A percentile compares a stretch with the other conserved stretches of the same genome.
Conservation (phyloP, 208 protist species). For the Leishmania aethiopica region DNA sequence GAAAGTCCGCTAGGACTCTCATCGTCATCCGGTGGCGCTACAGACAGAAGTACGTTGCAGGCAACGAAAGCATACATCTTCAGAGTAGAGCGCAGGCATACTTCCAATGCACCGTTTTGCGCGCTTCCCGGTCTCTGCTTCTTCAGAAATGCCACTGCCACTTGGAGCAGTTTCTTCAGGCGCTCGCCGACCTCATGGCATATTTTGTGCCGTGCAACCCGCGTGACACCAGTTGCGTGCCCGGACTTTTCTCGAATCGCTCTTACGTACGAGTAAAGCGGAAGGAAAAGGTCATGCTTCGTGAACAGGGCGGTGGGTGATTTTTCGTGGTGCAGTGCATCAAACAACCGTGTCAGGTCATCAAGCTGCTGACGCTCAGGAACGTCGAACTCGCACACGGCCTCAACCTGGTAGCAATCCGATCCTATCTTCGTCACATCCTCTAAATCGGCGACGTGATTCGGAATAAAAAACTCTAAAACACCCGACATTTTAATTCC, state of each 20-base stretch:
- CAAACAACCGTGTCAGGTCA: constrained; percentile 80
- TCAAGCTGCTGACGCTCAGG: constrained; percentile 75
- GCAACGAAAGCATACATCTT: constrained; percentile 88
- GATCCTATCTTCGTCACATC: constrained; percentile 39
- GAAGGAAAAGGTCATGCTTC: constrained; percentile 67
- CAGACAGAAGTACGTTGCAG: constrained; percentile 69
- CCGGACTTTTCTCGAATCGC: constrained; percentile 49
- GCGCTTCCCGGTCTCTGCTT: constrained; percentile 23
- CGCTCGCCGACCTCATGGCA: constrained; percentile 87
- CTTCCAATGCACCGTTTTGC: constrained; percentile 43
- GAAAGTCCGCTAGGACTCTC: constrained; percentile 17
- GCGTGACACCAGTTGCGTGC: constrained; percentile 37
- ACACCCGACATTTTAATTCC: constrained; percentile 39
- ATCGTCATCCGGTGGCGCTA: constrained; percentile 60
- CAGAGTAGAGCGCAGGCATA: constrained; percentile 81
- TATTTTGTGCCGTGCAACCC: constrained; percentile 82
- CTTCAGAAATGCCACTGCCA: constrained; percentile 67
- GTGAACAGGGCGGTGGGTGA: constrained; percentile 82
- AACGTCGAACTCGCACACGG: constrained; percentile 73
- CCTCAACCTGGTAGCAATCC: constrained; percentile 60
- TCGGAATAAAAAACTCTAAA: constrained; percentile 82
- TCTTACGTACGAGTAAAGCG: constrained; percentile 78
- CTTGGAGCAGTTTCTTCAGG: constrained; percentile 83
- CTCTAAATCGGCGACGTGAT: constrained; percentile 60
- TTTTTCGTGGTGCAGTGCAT: constrained; percentile 79